Evolutionary conservation across 257 asterid species (phyloP), one percentile per base, ranked within the genome.

Genomic region (Euphrasia confusa): DNA sequence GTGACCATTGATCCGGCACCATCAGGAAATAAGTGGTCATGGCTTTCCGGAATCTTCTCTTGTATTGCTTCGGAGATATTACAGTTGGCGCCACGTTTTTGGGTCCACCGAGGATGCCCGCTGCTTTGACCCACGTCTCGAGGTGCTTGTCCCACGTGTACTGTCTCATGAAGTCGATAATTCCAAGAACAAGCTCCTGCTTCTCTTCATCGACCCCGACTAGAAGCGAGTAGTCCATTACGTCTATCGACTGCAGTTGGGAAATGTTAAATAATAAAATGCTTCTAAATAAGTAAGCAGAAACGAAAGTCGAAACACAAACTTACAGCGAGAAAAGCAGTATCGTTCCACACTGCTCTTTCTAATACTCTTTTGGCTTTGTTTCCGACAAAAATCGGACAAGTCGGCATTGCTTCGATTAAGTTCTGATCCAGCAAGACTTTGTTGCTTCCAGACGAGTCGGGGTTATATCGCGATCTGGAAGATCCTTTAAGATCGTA

Each of bases 61-160:
- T 93, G 82, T 93, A 93, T 74, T 93, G 96, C 71, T 80, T 83
- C 1, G 97, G 97, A 14, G 99, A 93, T 40, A 93, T 93, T 49
- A 93, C 92, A 0, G 97, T 93, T 13, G 99, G 99, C 0, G 85
- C 60, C 4, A 87, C 78, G 55, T 89, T 87, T 72, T 79, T 93
- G 63, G 90, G 87, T 10, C 99, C 97, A 9, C 99, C 99, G 28
- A 93, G 99, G 61, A 93, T 89, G 28, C 99, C 96, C 0, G 96
- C 75, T 28, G 97, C 84, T 79, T 93, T 89, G 14, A 90, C 96
- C 99, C 99, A 93, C 1, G 95, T 87, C 64, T 89, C 99, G 4
- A 89, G 84, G 77, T 93, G 97, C 77, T 93, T 93, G 80, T 93
- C 99, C 99, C 97, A 87, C 4, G 99, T 93, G 63, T 93, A 87